Conservation (phyloP, 306 rosid genomes). For the Hylodesmum podocarpum region DNA sequence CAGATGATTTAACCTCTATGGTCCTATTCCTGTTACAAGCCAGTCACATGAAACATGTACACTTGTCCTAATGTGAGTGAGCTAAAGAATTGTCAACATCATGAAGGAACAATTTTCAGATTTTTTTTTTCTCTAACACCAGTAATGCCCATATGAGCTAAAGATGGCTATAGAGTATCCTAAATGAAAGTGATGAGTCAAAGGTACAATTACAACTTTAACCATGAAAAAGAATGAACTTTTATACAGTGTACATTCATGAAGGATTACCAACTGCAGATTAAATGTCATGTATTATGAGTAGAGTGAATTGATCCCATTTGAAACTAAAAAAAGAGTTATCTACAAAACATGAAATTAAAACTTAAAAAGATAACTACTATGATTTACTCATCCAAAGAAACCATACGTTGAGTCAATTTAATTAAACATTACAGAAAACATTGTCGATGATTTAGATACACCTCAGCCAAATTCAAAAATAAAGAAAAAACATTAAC, state of each 20-base stretch:
- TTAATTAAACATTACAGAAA: neutral
- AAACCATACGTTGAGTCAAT: neutral
- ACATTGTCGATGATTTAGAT: neutral
- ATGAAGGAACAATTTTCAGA: neutral
- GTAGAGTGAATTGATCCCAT: too few relatives aligned
- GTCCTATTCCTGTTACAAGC: conserved; percentile 75
- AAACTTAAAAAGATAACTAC: neutral
- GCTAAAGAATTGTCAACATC: neutral
- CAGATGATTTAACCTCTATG: conserved; percentile 67
- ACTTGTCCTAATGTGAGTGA: conserved; percentile 8
- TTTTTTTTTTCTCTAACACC: neutral
- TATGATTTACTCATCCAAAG: neutral
- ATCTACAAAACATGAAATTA: conserved; percentile 19
- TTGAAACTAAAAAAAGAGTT: too few relatives aligned
- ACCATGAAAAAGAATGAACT: conserved; percentile 5
- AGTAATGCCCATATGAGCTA: neutral
- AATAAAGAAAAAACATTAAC: conserved; percentile 1
- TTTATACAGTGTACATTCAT: neutral
- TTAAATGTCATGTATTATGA: neutral
- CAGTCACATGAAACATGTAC: conserved; percentile 32
- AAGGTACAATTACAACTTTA: conserved; percentile 14
- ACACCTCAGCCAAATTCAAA: neutral
- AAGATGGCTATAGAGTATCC: neutral
- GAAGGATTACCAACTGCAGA: neutral
- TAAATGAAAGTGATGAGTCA: neutral